Conservation (phyloP, 2,329 filamentous ascomycete species). For the Penicillium sp. region DNA sequence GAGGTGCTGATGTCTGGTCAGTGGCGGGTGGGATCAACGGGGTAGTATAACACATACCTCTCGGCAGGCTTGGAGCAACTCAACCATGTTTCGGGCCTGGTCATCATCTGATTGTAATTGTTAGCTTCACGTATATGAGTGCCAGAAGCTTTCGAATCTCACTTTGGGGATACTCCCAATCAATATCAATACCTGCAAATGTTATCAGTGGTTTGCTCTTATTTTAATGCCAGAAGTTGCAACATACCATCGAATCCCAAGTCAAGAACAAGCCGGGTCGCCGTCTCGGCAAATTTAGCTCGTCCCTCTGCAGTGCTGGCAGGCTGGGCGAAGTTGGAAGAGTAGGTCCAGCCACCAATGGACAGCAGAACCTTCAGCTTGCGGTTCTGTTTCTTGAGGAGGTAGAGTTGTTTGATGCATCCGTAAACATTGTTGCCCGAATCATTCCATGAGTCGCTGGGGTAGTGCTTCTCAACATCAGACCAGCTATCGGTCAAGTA, state of each 20-base stretch:
- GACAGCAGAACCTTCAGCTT: conserved; percentile 78
- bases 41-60: conserved; percentile 27
- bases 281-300: conserved; percentile 64
- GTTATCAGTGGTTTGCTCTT: background rate
- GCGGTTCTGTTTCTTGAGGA: conserved; percentile 74
- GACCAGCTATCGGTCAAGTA: conserved; percentile 67
- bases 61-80: conserved; percentile 45
- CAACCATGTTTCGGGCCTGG: conserved; percentile 46
- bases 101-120: conserved; percentile 32
- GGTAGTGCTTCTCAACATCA: conserved; percentile 69
- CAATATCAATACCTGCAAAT: conserved; percentile 43
- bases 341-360: conserved; percentile 80
- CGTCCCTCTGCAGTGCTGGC: conserved; percentile 61
- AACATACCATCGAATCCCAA: conserved; percentile 62
- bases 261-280: conserved; percentile 73
- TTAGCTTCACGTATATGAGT: conserved; percentile 8
- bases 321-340: conserved; percentile 70
- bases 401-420: conserved; percentile 72
- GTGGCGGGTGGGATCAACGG: background rate
- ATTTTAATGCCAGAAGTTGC: too few species aligned
- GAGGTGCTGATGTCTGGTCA: conserved; percentile 30
- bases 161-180: conserved; percentile 51
- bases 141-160: background rate
- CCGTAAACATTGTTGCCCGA: conserved; percentile 73
- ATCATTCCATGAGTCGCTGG: conserved; percentile 66